A percentile compares a stretch with the other conserved stretches of the same genome.
Conservation (phyloP, 139 green algal species). For the Tetraselmis striata region DNA sequence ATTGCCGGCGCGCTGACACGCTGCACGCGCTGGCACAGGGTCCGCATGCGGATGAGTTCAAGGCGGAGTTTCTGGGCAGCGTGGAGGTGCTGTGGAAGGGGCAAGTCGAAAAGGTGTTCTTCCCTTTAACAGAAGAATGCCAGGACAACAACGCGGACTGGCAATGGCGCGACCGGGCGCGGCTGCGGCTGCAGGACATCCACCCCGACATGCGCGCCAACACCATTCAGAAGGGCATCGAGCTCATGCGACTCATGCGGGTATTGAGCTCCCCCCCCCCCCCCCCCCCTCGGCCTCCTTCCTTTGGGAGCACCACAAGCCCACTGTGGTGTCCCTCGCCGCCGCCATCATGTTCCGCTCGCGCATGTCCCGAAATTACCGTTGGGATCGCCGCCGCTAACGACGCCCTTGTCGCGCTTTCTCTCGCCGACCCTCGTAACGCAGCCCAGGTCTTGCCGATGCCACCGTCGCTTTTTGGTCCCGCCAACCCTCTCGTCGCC, state of each 20-base stretch:
- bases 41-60: neutral
- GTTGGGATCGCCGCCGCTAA: no score
- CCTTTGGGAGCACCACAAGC: no score
- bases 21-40: neutral
- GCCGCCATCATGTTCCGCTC: no score
- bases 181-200: neutral
- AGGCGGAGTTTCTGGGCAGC: slow-evolving; percentile 12
- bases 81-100: slow-evolving; percentile 26
- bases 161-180: neutral
- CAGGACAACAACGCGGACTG: neutral
- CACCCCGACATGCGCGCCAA: neutral
- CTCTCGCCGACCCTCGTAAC: no score
- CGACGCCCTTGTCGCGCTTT: no score
- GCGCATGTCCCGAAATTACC: no score
- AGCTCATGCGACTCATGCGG: neutral
- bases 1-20: no score
- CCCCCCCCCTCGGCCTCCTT: no score
- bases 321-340: no score
- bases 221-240: neutral
- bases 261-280: neutral
- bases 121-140: slow-evolving; percentile 20
- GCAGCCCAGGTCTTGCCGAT: no score
- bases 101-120: slow-evolving; percentile 18
- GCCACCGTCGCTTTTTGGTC: no score
- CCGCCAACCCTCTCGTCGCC: no score